Percentiles rank a stretch among this genome's conserved stretches.
phyloP scores from a whole-genome alignment of 352 stramenopile genomes.

The Phytophthora pistaciae region DNA sequence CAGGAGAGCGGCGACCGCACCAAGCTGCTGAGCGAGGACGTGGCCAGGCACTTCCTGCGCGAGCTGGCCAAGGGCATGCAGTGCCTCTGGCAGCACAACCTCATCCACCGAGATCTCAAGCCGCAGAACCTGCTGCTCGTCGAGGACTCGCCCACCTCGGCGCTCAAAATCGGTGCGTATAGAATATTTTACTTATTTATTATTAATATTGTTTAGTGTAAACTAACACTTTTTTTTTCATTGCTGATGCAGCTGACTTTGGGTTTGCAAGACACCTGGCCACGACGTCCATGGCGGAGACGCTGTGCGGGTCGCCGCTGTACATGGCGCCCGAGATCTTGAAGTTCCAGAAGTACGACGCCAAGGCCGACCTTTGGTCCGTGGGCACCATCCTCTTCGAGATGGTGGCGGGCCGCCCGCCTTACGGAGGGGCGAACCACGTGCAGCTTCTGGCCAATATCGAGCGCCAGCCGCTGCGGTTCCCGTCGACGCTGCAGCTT shows the following conservation, averaged over 20 bases:
- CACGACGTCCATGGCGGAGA: slow-evolving; percentile 94
- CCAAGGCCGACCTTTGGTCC: slow-evolving; percentile 97
- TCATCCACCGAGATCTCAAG: slow-evolving; percentile 94
- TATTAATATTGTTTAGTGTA: slow-evolving; percentile 6
- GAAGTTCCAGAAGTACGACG: slow-evolving; percentile 95
- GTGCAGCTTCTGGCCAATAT: slow-evolving; percentile 96
- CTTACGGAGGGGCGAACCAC: slow-evolving; percentile 96
- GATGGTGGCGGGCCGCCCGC: slow-evolving; percentile 94
- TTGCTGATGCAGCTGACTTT: slow-evolving; percentile 90
- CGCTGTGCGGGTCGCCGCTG: slow-evolving; percentile 95
- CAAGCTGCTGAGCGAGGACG: slow-evolving; percentile 39
- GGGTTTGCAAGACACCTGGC: slow-evolving; percentile 96
- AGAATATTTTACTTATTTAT: slow-evolving; percentile 3
- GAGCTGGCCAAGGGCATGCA: slow-evolving; percentile 80
- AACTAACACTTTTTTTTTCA: slow-evolving; percentile 2
- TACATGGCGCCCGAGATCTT: slow-evolving; percentile 99
- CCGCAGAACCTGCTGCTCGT: slow-evolving; percentile 96
- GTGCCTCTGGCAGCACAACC: slow-evolving; percentile 75
- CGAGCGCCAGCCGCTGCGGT: slow-evolving; percentile 88
- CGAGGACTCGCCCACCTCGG: slow-evolving; percentile 58
- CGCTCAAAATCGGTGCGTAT: slow-evolving; percentile 72
- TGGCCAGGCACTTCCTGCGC: slow-evolving; percentile 69
- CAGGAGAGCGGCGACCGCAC: slow-evolving; percentile 19
- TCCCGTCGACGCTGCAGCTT: slow-evolving; percentile 85
- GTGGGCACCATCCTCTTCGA: slow-evolving; percentile 97